Conservation (phyloP, 164 flowering plant species). For the Aristolochia fimbriata region DNA sequence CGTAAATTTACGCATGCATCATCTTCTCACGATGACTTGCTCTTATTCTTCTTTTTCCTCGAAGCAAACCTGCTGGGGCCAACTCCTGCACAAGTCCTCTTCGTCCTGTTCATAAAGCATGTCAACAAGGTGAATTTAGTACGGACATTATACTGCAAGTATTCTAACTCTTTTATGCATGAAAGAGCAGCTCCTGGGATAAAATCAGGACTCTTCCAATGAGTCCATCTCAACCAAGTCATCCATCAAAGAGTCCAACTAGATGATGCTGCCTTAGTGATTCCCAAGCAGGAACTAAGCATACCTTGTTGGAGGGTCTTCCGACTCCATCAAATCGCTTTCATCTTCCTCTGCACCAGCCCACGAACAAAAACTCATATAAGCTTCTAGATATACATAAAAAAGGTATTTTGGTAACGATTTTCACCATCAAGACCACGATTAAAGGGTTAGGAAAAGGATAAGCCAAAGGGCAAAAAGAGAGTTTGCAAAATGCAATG, state of each 20-base stretch:
- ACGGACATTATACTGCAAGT: not conserved
- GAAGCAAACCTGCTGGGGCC: constrained; percentile 79
- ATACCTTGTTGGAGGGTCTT: constrained; percentile 47
- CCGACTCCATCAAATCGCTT: constrained; percentile 20
- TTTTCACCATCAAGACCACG: too few species aligned
- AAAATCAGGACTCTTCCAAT: too few species aligned
- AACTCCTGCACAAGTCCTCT: constrained; percentile 63
- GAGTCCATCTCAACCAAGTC: too few species aligned
- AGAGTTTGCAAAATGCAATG: not conserved
- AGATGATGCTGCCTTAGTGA: too few species aligned
- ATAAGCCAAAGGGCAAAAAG: too few species aligned
- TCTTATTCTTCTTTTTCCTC: constrained; percentile 68
- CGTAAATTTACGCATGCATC: not conserved
- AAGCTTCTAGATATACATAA: too few species aligned
- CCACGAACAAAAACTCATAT: constrained; percentile 6
- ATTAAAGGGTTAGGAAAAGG: too few species aligned
- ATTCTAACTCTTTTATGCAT: too few species aligned
- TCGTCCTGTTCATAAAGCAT: constrained; percentile 39
- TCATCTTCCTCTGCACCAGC: constrained; percentile 19
- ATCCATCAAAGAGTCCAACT: too few species aligned
- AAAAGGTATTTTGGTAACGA: too few species aligned
- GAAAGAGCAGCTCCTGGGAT: too few species aligned
- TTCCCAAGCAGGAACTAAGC: constrained; percentile 1
- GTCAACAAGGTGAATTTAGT: not conserved
- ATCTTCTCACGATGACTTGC: not conserved